Evolutionary conservation across 2,329 filamentous ascomycete species (phyloP), one percentile per base, ranked within the genome.

Genomic region (Fusarium domesticum): DNA sequence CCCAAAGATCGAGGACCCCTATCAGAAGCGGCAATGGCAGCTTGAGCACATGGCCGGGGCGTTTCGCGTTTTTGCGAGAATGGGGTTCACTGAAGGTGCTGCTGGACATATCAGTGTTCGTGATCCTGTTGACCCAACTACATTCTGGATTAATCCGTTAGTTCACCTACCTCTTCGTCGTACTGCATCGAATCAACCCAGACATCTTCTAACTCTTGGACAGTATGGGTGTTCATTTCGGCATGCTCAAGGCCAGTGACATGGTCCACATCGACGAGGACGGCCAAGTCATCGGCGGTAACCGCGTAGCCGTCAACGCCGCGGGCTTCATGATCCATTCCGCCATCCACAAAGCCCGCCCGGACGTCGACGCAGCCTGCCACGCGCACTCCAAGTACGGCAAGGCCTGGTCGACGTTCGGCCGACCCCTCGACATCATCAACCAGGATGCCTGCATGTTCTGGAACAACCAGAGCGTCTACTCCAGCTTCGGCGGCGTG

Each of bases 61-160:
- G 0, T 76, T 76, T 45, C 66, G 74, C 18, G 67, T 75, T 6
- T 76, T 75, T 59, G 68, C 69, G 1, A 68, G 71, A 25, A 55
- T 69, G 35, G 72, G 73, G 6, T 76, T 66, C 63, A 78, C 75
- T 0, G 82, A 85, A 60, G 83, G 83, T 32, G 82, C 83, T 63
- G 70, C 71, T 12, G 83, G 83, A 1, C 83, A 86, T 58, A 85
- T 86, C 43, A 74, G 68, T 5, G 77, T 85, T 1, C 72, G 82
- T 6, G 83, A 85, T 56, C 80, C 82, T 0, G 77, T 83, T 52
- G 67, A 77, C 50, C 68, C 70, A 0, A 65, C 78, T 47, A 74
- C 72, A 0, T 84, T 85, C 61, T 85, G 83, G 82, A 85, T 81
- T 38, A 85, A 85, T 57, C 80, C 81, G 6, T 64, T 14, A 50